Evolutionary conservation across 805 yeast genomes (phyloP).

Genomic region (Teunomyces kruisii): DNA sequence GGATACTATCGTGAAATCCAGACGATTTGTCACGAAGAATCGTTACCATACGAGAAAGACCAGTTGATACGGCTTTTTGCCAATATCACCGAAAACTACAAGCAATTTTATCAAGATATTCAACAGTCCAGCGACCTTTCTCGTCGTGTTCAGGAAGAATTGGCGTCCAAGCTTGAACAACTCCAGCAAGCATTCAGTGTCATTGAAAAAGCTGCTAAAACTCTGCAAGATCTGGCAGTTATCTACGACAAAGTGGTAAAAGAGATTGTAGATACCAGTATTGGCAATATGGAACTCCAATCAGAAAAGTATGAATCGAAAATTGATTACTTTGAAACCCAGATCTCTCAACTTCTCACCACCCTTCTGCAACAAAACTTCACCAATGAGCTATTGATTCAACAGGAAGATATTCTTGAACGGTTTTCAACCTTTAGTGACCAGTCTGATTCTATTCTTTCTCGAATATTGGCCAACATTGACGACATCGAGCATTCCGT

Average conservation of each 20-base stretch:
- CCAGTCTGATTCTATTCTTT: neutral
- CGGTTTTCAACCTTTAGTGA: neutral
- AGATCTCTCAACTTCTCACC: neutral
- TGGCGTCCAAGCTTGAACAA: constrained; percentile 1
- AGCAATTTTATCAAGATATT: constrained; percentile 8
- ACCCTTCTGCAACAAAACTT: neutral
- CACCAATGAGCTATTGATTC: neutral
- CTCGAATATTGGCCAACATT: neutral
- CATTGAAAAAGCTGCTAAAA: neutral
- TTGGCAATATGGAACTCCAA: neutral
- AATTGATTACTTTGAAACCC: neutral
- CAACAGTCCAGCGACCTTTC: neutral
- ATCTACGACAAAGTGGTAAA: neutral
- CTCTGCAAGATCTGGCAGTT: neutral
- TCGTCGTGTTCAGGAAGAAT: neutral
- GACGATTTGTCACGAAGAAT: constrained; percentile 52
- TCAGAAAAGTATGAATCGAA: neutral
- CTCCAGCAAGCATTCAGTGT: neutral
- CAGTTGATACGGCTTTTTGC: constrained; percentile 46
- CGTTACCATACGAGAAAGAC: constrained; percentile 52
- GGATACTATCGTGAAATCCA: constrained; percentile 60
- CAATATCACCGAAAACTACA: constrained; percentile 41
- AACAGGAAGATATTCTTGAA: neutral
- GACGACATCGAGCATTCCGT: neutral
- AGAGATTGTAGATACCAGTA: neutral